Conservation (phyloP, 192 early-diverging fungal species). For the Backusella psychrophila region DNA sequence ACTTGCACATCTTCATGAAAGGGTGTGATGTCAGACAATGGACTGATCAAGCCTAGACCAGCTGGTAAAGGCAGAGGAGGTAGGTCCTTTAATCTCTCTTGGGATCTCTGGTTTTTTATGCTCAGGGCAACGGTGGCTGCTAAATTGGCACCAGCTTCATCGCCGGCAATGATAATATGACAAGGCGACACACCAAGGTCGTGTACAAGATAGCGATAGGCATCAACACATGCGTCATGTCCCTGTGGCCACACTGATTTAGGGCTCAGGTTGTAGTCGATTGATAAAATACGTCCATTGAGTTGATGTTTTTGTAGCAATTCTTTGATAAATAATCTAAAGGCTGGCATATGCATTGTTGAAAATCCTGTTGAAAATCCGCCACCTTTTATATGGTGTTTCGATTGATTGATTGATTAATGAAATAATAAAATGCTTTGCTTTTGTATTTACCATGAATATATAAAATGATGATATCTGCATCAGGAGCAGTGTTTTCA, state of each 20-base stretch:
- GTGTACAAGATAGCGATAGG: slow-evolving; percentile 13
- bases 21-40: slow-evolving; percentile 7
- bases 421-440: background rate
- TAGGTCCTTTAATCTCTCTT: background rate
- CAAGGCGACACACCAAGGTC: background rate
- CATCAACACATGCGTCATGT: background rate
- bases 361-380: slow-evolving; percentile 10
- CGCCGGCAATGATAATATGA: background rate
- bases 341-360: slow-evolving; percentile 7
- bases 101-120: background rate
- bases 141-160: slow-evolving; percentile 20
- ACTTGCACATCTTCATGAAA: background rate
- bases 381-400: background rate
- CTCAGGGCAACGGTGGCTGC: background rate
- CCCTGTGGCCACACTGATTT: slow-evolving; percentile 6
- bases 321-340: background rate
- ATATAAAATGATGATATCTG: slow-evolving; percentile 12
- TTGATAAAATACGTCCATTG: background rate
- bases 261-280: background rate
- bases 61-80: slow-evolving; percentile 11
- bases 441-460: slow-evolving; percentile 17
- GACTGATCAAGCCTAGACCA: background rate
- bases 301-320: background rate
- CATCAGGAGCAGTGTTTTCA: background rate
- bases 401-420: background rate